phyloP scores from a whole-genome alignment of 163 green algal genomes.

The Prototheca wickerhamii region DNA sequence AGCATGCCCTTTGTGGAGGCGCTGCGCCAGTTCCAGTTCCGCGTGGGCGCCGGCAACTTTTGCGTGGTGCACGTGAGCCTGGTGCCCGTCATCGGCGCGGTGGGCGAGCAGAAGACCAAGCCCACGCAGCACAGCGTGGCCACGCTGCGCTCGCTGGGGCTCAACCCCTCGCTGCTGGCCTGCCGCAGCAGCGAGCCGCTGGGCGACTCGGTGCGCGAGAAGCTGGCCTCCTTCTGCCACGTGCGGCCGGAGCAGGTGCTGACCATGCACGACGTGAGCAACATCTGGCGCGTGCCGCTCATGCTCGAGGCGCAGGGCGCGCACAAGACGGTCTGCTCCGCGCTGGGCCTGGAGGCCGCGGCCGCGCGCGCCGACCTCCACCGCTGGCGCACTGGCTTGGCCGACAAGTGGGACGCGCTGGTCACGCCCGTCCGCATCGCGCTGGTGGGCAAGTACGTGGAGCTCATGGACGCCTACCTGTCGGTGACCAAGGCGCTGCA shows the following conservation, averaged over 20 bases:
- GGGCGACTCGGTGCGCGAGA: constrained; percentile 66
- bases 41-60: constrained; percentile 63
- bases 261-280: constrained; percentile 94
- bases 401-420: constrained; percentile 79
- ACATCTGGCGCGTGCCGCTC: constrained; percentile 97
- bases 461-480: constrained; percentile 90
- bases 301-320: constrained; percentile 78
- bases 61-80: constrained; percentile 92
- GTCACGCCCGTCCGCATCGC: constrained; percentile 62
- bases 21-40: constrained; percentile 90
- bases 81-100: constrained; percentile 93
- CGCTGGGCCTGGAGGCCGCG: constrained; percentile 35
- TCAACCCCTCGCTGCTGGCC: constrained; percentile 86
- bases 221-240: constrained; percentile 92
- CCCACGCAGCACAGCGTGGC: constrained; percentile 95
- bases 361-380: constrained; percentile 54
- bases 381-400: constrained; percentile 60
- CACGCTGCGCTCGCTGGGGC: constrained; percentile 80
- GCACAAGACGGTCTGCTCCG: constrained; percentile 66
- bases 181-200: constrained; percentile 75
- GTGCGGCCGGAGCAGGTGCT: constrained; percentile 75
- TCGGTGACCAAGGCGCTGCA: constrained; percentile 94
- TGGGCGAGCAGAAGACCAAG: constrained; percentile 99
- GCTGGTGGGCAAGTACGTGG: constrained; percentile 98
- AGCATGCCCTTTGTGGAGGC: constrained; percentile 97